Base-by-base conservation (phyloP, 345 rosid genomes). In the Euclidium syriacum region DNA sequence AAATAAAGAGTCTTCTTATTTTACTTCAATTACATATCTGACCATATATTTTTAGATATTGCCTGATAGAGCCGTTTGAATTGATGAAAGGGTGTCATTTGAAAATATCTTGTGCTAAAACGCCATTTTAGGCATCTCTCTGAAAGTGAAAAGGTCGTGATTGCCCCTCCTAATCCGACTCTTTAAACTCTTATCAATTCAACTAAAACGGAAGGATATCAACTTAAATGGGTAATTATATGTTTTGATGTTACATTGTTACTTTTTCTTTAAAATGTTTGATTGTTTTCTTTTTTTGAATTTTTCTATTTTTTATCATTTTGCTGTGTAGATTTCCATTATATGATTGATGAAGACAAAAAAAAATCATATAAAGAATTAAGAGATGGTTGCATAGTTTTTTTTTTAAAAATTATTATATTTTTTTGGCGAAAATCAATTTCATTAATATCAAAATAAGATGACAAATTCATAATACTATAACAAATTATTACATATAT, bases 191-290 rank as follows among this genome's bases (percentile, higher is more conserved):
- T 46, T 65, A 29, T n/a, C n/a, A 36, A 40, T 69, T 62, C 62
- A 60, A 25, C 50, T 34, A 43, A 69, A 69, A 52, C 56, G 68
- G 73, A 61, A 69, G 68, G 73, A 52, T 34, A 60, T 60, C 1
- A 16, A 25, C 47, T 59, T 59, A 51, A 34, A 68, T 59, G 61
- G 24, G 7, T 20, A 58, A 59, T 18, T 23, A 48, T 47, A 23
- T 57, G 23, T 42, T 57, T 58, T 9, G 47, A 10, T 33, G 38
- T 33, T 33, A 19, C 22, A 43, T 54, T 54, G 24, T 32, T 42
- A 19, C 7, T 42, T 43, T 14, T 54, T n/a, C 4, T 25, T 15
- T 25, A n/a, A n/a, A n/a, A n/a, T n/a, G n/a, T 18, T 4, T 18
- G 7, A 16, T 12, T 8, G 53, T 1, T 48, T 48, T 26, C 33